These are phyloP conservation scores for Podochytrium sp. DNA, from an alignment of 192 early-diverging fungal genomes.

Conservation along the genomic window DNA sequence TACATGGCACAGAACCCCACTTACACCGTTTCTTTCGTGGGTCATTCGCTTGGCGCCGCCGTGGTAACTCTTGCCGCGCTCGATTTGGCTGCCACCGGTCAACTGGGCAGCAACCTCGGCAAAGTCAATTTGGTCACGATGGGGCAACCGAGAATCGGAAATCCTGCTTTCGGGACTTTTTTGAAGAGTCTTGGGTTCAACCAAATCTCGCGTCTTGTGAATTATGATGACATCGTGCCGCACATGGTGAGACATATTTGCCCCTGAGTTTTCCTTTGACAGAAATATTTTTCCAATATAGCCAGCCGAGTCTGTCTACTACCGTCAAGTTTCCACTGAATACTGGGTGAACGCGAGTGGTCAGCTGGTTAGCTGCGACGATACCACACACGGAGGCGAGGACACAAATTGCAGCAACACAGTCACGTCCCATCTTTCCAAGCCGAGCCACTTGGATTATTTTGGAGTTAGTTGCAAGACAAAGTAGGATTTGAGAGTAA, in stretches of 20 bases:
- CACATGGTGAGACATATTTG: background rate
- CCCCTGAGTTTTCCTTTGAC: background rate
- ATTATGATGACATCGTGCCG: constrained; percentile 34
- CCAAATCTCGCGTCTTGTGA: constrained; percentile 5
- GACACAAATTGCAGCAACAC: constrained; percentile 8
- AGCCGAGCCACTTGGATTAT: background rate
- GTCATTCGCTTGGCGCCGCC: constrained; percentile 45
- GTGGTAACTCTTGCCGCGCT: constrained; percentile 30
- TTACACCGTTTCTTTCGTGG: constrained; percentile 35
- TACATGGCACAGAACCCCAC: background rate
- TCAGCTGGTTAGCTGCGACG: constrained; percentile 24
- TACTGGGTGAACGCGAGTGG: constrained; percentile 32
- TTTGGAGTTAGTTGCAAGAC: no score
- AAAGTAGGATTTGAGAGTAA: no score
- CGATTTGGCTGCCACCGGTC: constrained; percentile 28
- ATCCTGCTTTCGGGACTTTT: constrained; percentile 32
- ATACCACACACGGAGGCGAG: background rate
- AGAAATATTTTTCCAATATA: no score
- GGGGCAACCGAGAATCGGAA: constrained; percentile 47
- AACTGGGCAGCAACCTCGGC: background rate
- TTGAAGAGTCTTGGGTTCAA: background rate
- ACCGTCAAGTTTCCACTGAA: constrained; percentile 31
- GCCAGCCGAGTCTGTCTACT: background rate
- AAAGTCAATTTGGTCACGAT: constrained; percentile 32
- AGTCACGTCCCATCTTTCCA: background rate